A percentile compares a stretch with the other conserved stretches of the same genome.
These are phyloP conservation scores for Magnusiomyces fungicola DNA, from an alignment of 1,139 yeast species.

Conservation along the genomic window DNA sequence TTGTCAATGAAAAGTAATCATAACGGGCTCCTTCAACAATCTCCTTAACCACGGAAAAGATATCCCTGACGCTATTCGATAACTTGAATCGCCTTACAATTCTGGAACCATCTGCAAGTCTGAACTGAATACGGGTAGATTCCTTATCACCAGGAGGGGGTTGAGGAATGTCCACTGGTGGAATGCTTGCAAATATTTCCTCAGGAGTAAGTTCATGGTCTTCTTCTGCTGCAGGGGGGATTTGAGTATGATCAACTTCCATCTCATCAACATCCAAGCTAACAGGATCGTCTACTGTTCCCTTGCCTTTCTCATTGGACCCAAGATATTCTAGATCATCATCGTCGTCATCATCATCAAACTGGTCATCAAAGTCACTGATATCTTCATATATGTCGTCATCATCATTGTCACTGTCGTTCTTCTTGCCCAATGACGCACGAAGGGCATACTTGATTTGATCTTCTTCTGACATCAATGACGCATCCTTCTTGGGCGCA, in stretches of 20 bases:
- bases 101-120: conserved; percentile 82
- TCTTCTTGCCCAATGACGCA: conserved; percentile 47
- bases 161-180: conserved; percentile 49
- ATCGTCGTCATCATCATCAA: conserved; percentile 19
- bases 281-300: neutral
- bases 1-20: conserved; percentile 50
- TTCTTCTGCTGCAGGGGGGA: conserved; percentile 10
- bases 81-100: conserved; percentile 63
- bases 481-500: conserved; percentile 22
- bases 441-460: conserved; percentile 73
- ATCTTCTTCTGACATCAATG: conserved; percentile 65
- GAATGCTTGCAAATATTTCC: conserved; percentile 40
- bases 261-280: neutral
- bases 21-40: conserved; percentile 43
- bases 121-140: conserved; percentile 74
- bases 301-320: conserved; percentile 4
- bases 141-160: conserved; percentile 50
- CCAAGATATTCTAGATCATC: conserved; percentile 12
- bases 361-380: conserved; percentile 18
- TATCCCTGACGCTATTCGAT: conserved; percentile 49
- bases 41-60: conserved; percentile 53
- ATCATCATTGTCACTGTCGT: conserved; percentile 28
- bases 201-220: conserved; percentile 21
- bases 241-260: conserved; percentile 1
- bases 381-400: conserved; percentile 18